Conservation (phyloP, 1,284 basidiomycete genomes). For the Pterula multifida region DNA sequence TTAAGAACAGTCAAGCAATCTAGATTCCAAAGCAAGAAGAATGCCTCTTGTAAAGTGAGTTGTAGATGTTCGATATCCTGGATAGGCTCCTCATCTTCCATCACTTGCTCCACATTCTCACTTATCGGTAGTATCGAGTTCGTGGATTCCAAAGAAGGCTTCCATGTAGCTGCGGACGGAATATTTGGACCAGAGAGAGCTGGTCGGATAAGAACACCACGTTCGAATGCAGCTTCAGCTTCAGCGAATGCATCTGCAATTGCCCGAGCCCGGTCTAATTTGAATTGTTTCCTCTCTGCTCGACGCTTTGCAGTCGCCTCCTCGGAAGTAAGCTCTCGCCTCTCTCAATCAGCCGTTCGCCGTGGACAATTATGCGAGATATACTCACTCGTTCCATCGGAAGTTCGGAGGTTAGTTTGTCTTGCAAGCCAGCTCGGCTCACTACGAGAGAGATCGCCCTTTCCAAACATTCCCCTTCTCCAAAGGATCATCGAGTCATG, state of each 20-base stretch:
- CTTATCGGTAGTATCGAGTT: conserved; percentile 8
- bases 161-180: conserved; percentile 72
- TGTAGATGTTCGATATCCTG: conserved; percentile 87
- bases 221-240: conserved; percentile 61
- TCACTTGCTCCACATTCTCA: background rate
- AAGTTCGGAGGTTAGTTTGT: conserved; percentile 53
- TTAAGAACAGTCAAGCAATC: conserved; percentile 75
- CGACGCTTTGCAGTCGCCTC: conserved; percentile 80
- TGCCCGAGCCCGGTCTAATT: conserved; percentile 77
- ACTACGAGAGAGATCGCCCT: conserved; percentile 86
- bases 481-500: conserved; percentile 66
- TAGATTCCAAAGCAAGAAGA: conserved; percentile 80
- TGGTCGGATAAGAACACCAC: conserved; percentile 46
- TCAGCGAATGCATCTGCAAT: conserved; percentile 63
- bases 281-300: conserved; percentile 81
- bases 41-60: conserved; percentile 84
- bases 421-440: conserved; percentile 89
- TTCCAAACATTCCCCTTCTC: conserved; percentile 92
- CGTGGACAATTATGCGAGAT: conserved; percentile 2
- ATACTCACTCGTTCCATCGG: conserved; percentile 39
- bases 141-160: conserved; percentile 23
- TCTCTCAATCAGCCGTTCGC: conserved; percentile 6
- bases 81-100: conserved; percentile 31
- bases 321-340: conserved; percentile 65
- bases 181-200: conserved; percentile 47